Percentiles rank a stretch among this genome's conserved stretches.
These are phyloP conservation scores for Colletotrichum sp. DNA, from an alignment of 2,329 filamentous ascomycete genomes.

Conservation along the genomic window DNA sequence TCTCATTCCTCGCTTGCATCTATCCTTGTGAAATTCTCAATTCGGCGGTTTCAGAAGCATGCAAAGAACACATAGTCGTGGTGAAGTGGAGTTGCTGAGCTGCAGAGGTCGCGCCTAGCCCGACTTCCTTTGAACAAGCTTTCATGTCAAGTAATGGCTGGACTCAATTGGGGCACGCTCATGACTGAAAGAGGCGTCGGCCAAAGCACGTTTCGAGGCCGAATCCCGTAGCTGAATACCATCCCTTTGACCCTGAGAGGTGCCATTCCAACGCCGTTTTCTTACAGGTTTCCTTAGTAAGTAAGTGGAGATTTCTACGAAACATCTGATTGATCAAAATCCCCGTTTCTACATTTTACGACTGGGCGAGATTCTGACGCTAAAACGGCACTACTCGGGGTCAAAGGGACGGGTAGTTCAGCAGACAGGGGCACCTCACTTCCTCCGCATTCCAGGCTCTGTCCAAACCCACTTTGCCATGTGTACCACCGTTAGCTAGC, in stretches of 20 bases:
- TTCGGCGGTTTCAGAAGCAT: background rate
- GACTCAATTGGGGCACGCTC: too few species aligned
- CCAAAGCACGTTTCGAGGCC: too few species aligned
- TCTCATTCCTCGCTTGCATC: background rate
- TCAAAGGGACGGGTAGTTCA: background rate
- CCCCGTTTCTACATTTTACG: too few species aligned
- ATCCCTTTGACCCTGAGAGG: background rate
- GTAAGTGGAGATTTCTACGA: too few species aligned
- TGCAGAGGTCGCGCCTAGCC: background rate
- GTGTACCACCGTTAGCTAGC: background rate
- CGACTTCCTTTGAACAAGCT: background rate
- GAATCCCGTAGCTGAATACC: background rate
- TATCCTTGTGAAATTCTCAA: rapidly evolving
- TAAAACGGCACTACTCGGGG: too few species aligned
- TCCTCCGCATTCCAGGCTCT: background rate
- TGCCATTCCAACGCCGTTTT: too few species aligned
- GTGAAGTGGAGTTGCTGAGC: background rate
- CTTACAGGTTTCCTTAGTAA: too few species aligned
- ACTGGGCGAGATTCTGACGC: too few species aligned
- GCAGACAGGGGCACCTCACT: background rate
- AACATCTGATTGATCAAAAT: too few species aligned
- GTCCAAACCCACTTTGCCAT: background rate
- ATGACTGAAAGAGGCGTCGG: too few species aligned
- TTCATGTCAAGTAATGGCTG: too few species aligned
- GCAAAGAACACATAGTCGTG: background rate